Percentiles rank a stretch among this genome's conserved stretches.
Evolutionary conservation across 305 asterid species (phyloP).

Genomic region (Fraxinus paxiana): DNA sequence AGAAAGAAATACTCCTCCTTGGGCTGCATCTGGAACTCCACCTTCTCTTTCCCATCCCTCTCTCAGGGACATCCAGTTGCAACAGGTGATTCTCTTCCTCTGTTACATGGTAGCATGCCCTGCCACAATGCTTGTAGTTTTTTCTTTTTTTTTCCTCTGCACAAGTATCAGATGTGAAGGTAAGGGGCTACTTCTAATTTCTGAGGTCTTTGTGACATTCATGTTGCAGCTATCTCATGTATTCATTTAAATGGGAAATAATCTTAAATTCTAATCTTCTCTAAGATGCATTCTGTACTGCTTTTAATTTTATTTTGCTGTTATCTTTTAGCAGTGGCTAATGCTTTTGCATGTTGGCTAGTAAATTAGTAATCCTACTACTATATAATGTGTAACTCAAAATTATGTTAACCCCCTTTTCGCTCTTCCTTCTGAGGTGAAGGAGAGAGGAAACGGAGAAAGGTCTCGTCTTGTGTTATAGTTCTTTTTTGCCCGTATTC

Average conservation of each 20-base stretch:
- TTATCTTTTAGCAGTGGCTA: not conserved
- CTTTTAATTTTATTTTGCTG: not conserved
- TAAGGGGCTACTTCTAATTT: not conserved
- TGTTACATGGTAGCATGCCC: not conserved
- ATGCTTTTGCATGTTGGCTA: not conserved
- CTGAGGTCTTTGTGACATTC: not conserved
- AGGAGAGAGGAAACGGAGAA: not conserved
- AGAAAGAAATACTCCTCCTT: conserved; percentile 80
- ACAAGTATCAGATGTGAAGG: not conserved
- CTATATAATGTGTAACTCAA: not conserved
- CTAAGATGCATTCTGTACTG: not conserved
- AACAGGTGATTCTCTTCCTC: conserved; percentile 51
- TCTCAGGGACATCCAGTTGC: conserved; percentile 84
- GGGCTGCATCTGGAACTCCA: conserved; percentile 87
- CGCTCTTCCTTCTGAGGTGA: not conserved
- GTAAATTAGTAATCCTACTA: not conserved
- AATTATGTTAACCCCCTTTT: not conserved
- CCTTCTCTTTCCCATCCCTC: conserved; percentile 79
- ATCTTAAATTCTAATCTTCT: not conserved
- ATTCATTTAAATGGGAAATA: not conserved
- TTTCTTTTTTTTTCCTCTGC: not conserved
- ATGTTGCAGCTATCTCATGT: not conserved
- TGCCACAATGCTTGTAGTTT: not conserved
- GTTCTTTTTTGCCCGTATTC: not conserved
- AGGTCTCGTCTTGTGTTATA: not conserved